Percentiles rank a stretch among this genome's conserved stretches.
Evolutionary conservation across 495 filamentous ascomycete species (phyloP).

Genomic region (Talaromyces borbonicus): DNA sequence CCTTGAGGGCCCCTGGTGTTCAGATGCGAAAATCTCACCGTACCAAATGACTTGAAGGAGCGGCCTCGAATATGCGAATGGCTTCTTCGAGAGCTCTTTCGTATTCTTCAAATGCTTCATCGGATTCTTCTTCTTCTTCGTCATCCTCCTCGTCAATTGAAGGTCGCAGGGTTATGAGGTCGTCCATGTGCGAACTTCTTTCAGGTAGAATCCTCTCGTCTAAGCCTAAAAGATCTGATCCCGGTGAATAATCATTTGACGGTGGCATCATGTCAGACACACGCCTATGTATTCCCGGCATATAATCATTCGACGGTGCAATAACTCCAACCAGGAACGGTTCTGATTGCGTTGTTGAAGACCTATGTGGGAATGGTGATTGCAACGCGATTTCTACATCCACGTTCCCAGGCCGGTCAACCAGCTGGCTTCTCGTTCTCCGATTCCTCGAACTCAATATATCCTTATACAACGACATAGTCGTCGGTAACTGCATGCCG

Average conservation of each 20-base stretch:
- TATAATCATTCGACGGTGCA: background rate
- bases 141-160: constrained; percentile 1
- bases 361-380: background rate
- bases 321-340: background rate
- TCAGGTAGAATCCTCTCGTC: no score
- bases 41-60: constrained; percentile 8
- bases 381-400: constrained; percentile 12
- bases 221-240: no score
- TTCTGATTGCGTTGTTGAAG: background rate
- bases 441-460: constrained; percentile 15
- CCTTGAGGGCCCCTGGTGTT: no score
- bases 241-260: no score
- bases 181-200: no score
- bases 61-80: constrained; percentile 16
- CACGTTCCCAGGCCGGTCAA: background rate
- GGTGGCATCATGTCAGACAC: background rate
- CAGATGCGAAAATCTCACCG: no score
- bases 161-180: background rate
- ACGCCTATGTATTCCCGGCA: background rate
- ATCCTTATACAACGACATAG: constrained; percentile 19
- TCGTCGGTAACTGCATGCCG: constrained; percentile 11
- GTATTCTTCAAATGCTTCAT: constrained; percentile 13
- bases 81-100: constrained; percentile 16
- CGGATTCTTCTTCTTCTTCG: constrained; percentile 1
- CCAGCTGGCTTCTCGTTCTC: background rate